Percentiles rank a stretch among this genome's conserved stretches.
These are phyloP conservation scores for Calonectria crousiana DNA, from an alignment of 2,329 filamentous ascomycete genomes.

Conservation along the genomic window DNA sequence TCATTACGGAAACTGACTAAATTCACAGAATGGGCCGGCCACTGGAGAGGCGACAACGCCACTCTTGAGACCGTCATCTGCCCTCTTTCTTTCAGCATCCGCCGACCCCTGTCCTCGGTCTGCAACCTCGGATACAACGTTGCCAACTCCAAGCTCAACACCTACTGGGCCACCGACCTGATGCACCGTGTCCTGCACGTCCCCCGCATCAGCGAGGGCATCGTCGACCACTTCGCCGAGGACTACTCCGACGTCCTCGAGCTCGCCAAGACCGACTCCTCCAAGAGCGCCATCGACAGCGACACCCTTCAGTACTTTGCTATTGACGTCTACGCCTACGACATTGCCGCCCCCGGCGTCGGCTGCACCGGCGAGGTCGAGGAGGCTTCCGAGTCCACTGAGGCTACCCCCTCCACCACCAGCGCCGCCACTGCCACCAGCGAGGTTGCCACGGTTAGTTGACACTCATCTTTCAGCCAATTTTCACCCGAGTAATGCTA, in stretches of 20 bases:
- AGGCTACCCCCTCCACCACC: slow-evolving; percentile 16
- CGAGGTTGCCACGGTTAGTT: slow-evolving; percentile 56
- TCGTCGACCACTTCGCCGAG: slow-evolving; percentile 73
- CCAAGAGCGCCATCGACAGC: slow-evolving; percentile 67
- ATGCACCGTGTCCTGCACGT: slow-evolving; percentile 76
- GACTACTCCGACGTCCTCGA: slow-evolving; percentile 67
- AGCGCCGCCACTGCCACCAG: slow-evolving; percentile 32
- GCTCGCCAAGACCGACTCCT: slow-evolving; percentile 61
- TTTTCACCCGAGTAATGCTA: slow-evolving; percentile 67
- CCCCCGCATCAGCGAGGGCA: slow-evolving; percentile 68
- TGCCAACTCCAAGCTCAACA: slow-evolving; percentile 65
- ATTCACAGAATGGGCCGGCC: slow-evolving; percentile 70
- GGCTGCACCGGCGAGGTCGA: slow-evolving; percentile 67
- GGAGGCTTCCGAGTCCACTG: slow-evolving; percentile 4
- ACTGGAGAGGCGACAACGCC: slow-evolving; percentile 75
- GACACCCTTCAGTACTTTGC: slow-evolving; percentile 77
- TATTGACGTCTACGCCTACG: slow-evolving; percentile 74
- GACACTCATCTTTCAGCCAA: slow-evolving; percentile 1
- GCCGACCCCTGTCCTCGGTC: slow-evolving; percentile 68
- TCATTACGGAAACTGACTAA: not conserved
- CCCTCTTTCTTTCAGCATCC: slow-evolving; percentile 68
- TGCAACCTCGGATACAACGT: slow-evolving; percentile 75
- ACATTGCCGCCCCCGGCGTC: slow-evolving; percentile 72
- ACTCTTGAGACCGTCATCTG: slow-evolving; percentile 79
- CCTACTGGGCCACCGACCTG: slow-evolving; percentile 75